Evolutionary conservation across 2,329 filamentous ascomycete species (phyloP).

Genomic region (Diaporthe sp.): DNA sequence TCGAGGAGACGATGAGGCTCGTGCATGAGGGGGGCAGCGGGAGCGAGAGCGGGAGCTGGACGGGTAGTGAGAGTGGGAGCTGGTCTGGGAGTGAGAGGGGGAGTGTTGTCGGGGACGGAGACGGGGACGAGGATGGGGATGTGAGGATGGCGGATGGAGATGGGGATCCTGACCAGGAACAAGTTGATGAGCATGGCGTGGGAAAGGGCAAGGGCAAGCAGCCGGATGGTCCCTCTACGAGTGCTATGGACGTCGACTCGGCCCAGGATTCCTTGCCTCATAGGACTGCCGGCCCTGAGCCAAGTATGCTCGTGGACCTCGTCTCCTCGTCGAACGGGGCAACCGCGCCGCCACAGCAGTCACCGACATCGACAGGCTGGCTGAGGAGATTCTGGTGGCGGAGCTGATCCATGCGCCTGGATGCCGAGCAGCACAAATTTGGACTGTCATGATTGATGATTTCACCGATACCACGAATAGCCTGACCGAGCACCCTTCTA

Average conservation of each 20-base stretch:
- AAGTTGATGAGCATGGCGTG: neutral
- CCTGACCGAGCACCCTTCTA: neutral
- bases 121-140: slow-evolving; percentile 39
- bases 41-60: slow-evolving; percentile 48
- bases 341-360: slow-evolving; percentile 7
- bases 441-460: slow-evolving; percentile 35
- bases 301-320: slow-evolving; percentile 20
- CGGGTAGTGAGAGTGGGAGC: slow-evolving; percentile 47
- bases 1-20: slow-evolving; percentile 75
- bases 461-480: slow-evolving; percentile 45
- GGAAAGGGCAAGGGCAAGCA: slow-evolving; percentile 42
- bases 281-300: slow-evolving; percentile 7
- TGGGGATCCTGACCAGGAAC: neutral
- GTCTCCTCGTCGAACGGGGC: slow-evolving; percentile 4
- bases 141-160: slow-evolving; percentile 39
- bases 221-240: neutral
- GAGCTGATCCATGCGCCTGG: slow-evolving; percentile 61
- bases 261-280: slow-evolving; percentile 1
- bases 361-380: slow-evolving; percentile 26
- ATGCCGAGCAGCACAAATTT: slow-evolving; percentile 55
- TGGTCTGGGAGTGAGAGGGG: slow-evolving; percentile 41
- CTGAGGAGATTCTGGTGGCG: slow-evolving; percentile 45
- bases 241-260: slow-evolving; percentile 40
- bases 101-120: slow-evolving; percentile 43
- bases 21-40: slow-evolving; percentile 52